Percentiles rank a stretch among this genome's conserved stretches.
phyloP scores from a whole-genome alignment of 179 eudicot genomes.

The Silene noctiflora region DNA sequence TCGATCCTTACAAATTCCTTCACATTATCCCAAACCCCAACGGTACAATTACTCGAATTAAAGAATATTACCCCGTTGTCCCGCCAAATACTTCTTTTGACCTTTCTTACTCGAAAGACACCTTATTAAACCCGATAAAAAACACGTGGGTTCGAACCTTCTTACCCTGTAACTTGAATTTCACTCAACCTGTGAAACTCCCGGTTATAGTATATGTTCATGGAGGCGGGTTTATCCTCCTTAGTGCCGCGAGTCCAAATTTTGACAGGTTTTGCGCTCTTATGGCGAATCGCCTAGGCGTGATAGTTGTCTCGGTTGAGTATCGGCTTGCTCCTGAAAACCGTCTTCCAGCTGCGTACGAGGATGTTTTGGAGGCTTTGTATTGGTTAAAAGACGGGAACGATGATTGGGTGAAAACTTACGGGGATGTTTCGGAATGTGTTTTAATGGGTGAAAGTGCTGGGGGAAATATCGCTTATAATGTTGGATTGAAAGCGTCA shows the following conservation, averaged over 20 bases:
- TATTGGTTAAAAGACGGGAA: slow-evolving; percentile 27
- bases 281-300: slow-evolving; percentile 23
- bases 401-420: slow-evolving; percentile 39
- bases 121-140: slow-evolving; percentile 28
- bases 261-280: slow-evolving; percentile 27
- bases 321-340: slow-evolving; percentile 52
- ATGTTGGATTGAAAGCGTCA: slow-evolving; percentile 35
- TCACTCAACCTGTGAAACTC: neutral
- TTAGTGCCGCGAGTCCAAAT: slow-evolving; percentile 15
- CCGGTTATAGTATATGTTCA: slow-evolving; percentile 42
- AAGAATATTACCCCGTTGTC: slow-evolving; percentile 11
- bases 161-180: slow-evolving; percentile 14
- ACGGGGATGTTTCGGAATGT: slow-evolving; percentile 39
- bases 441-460: slow-evolving; percentile 48
- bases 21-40: slow-evolving; percentile 27
- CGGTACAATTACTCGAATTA: slow-evolving; percentile 27
- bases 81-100: slow-evolving; percentile 22
- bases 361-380: slow-evolving; percentile 43
- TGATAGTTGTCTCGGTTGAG: slow-evolving; percentile 42
- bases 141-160: slow-evolving; percentile 30
- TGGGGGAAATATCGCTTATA: slow-evolving; percentile 47
- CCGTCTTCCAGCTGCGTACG: slow-evolving; percentile 50
- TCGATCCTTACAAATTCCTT: slow-evolving; percentile 15
- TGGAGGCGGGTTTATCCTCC: slow-evolving; percentile 53
- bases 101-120: slow-evolving; percentile 30